Evolutionary conservation across 2,329 filamentous ascomycete species (phyloP).

Genomic region (Claviceps monticola): DNA sequence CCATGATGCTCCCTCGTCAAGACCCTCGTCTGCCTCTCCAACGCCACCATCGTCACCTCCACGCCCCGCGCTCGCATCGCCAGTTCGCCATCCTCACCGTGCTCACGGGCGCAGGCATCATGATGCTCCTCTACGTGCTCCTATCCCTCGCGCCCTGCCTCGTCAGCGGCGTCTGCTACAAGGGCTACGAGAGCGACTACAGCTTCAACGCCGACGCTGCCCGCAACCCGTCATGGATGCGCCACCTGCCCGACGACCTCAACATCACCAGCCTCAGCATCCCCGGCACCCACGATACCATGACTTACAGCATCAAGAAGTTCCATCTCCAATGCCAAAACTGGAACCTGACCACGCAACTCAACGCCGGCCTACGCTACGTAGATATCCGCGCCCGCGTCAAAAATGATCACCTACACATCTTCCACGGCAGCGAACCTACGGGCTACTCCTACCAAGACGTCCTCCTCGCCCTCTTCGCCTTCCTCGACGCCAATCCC

Average conservation of each 20-base stretch:
- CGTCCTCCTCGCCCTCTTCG: constrained; percentile 28
- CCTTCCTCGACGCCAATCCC: constrained; percentile 31
- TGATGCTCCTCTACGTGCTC: constrained; percentile 9
- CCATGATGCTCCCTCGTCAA: background rate
- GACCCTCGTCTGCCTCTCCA: background rate
- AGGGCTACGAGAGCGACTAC: constrained; percentile 17
- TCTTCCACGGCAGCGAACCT: constrained; percentile 32
- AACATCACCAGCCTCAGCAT: constrained; percentile 31
- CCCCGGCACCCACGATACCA: constrained; percentile 39
- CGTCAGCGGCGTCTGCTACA: constrained; percentile 15
- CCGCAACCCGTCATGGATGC: constrained; percentile 29
- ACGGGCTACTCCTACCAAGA: constrained; percentile 31
- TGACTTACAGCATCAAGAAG: constrained; percentile 29
- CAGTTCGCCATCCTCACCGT: background rate
- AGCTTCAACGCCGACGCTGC: constrained; percentile 28
- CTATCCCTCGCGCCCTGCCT: constrained; percentile 16
- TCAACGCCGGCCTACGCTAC: constrained; percentile 33
- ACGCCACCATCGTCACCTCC: background rate
- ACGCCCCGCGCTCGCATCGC: background rate
- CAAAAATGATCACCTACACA: constrained; percentile 26
- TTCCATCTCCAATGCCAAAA: constrained; percentile 33
- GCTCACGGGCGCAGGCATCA: background rate
- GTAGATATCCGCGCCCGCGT: constrained; percentile 34
- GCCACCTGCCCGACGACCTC: constrained; percentile 24
- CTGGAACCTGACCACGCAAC: constrained; percentile 28